Percentiles rank a stretch among this genome's conserved stretches.
Conservation (phyloP, 371 early-diverging fungal species). For the Conidiobolus incongruus region DNA sequence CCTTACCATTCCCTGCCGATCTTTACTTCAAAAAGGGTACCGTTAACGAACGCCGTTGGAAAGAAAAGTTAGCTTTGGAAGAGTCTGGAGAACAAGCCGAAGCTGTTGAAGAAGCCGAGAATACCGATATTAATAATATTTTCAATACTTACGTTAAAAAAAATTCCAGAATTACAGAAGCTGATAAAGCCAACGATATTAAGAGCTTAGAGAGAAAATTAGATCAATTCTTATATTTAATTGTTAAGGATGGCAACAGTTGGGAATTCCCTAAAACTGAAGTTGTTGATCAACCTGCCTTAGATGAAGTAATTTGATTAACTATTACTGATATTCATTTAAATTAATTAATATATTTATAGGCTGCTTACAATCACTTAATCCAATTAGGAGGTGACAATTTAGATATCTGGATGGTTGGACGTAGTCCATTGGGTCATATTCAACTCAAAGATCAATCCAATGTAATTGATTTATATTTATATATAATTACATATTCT, state of each 20-base stretch:
- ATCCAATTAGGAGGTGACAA: too few relatives aligned
- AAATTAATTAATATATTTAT: too few relatives aligned
- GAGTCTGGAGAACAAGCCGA: conserved; percentile 12
- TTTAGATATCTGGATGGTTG: conserved; percentile 51
- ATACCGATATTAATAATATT: background rate
- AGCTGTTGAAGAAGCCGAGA: conserved; percentile 4
- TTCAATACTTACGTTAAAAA: background rate
- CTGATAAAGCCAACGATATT: conserved; percentile 35
- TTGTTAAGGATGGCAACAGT: conserved; percentile 31
- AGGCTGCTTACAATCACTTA: too few relatives aligned
- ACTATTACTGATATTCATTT: too few relatives aligned
- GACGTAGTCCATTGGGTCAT: conserved; percentile 42
- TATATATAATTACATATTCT: too few relatives aligned
- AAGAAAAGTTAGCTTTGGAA: conserved; percentile 15
- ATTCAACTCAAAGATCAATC: conserved; percentile 23
- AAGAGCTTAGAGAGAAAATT: conserved; percentile 53
- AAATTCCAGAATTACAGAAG: conserved; percentile 24
- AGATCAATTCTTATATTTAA: conserved; percentile 43
- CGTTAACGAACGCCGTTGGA: conserved; percentile 47
- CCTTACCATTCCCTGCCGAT: conserved; percentile 43
- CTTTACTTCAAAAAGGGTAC: conserved; percentile 84
- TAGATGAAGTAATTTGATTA: too few relatives aligned
- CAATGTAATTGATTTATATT: too few relatives aligned
- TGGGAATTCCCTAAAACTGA: too few relatives aligned
- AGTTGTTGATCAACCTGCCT: too few relatives aligned